These are phyloP conservation scores for Penicillium paradoxum DNA, from an alignment of 495 filamentous ascomycete species.

Conservation along the genomic window DNA sequence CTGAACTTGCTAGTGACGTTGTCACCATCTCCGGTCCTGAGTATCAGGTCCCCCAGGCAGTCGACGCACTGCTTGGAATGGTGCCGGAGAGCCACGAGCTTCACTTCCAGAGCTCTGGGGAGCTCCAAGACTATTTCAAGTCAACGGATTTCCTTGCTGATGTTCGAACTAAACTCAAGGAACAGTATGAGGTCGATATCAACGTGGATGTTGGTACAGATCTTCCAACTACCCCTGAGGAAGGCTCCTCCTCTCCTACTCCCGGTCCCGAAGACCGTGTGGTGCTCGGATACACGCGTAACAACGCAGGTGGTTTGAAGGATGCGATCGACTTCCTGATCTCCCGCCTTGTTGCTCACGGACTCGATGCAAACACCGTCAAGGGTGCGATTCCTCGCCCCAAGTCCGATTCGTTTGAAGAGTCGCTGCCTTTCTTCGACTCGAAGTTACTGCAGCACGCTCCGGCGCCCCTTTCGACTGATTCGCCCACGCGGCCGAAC, in stretches of 20 bases:
- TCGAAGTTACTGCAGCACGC: slow-evolving; percentile 92
- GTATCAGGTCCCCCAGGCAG: slow-evolving; percentile 93
- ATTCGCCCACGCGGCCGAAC: slow-evolving; percentile 75
- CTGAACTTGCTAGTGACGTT: slow-evolving; percentile 93
- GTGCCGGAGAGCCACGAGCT: slow-evolving; percentile 94
- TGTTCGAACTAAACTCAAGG: slow-evolving; percentile 75
- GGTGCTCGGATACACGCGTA: slow-evolving; percentile 79
- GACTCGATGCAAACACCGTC: slow-evolving; percentile 78
- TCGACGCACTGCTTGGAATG: slow-evolving; percentile 94
- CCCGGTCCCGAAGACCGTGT: slow-evolving; percentile 48
- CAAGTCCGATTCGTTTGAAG: slow-evolving; percentile 98
- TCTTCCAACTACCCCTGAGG: slow-evolving; percentile 18
- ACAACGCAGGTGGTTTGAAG: slow-evolving; percentile 91
- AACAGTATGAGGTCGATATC: slow-evolving; percentile 85
- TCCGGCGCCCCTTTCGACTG: slow-evolving; percentile 69
- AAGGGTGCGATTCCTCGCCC: slow-evolving; percentile 92
- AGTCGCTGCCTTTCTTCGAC: slow-evolving; percentile 92
- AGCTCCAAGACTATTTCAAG: slow-evolving; percentile 72
- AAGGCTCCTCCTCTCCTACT: slow-evolving; percentile 33
- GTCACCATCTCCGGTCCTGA: slow-evolving; percentile 93
- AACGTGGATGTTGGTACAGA: slow-evolving; percentile 53
- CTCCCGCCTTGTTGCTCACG: slow-evolving; percentile 71
- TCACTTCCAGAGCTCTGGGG: slow-evolving; percentile 65
- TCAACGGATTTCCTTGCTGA: slow-evolving; percentile 72
- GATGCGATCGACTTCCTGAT: slow-evolving; percentile 95